Conservation (phyloP, 2,329 filamentous ascomycete genomes). For the Didymella sp. region DNA sequence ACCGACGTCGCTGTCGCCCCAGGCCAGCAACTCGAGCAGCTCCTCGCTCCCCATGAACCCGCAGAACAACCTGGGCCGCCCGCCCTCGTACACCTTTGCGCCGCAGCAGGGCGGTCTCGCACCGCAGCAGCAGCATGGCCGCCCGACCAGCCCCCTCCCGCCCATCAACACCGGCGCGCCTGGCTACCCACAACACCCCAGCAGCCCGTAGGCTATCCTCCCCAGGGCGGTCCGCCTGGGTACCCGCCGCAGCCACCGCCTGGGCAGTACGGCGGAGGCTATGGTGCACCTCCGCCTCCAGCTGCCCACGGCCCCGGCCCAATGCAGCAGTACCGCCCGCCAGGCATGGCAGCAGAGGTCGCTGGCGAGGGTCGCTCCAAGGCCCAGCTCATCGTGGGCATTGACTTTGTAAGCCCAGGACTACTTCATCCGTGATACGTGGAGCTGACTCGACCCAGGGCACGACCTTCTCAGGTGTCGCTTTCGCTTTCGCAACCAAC, state of each 20-base stretch:
- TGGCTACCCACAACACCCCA: conserved; percentile 53
- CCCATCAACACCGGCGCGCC: conserved; percentile 62
- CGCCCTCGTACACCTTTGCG: conserved; percentile 69
- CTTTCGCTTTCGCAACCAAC: conserved; percentile 91
- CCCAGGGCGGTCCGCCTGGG: conserved; percentile 48
- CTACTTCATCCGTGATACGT: neutral
- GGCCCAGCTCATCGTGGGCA: conserved; percentile 96
- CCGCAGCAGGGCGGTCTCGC: conserved; percentile 48
- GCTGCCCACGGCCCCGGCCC: conserved; percentile 43
- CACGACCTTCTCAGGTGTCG: conserved; percentile 96
- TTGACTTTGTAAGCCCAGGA: conserved; percentile 79
- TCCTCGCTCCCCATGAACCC: conserved; percentile 61
- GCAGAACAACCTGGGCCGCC: conserved; percentile 62
- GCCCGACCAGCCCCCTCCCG: conserved; percentile 62
- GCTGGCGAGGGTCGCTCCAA: conserved; percentile 90
- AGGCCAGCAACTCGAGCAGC: conserved; percentile 49
- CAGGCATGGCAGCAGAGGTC: conserved; percentile 66
- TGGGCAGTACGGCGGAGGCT: conserved; percentile 38
- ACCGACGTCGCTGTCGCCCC: conserved; percentile 50
- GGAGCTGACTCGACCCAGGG: conserved; percentile 62
- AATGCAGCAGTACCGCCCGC: conserved; percentile 38
- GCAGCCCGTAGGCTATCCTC: conserved; percentile 48
- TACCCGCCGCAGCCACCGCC: conserved; percentile 39
- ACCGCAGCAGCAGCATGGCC: conserved; percentile 47
- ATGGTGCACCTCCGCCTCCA: conserved; percentile 38